Conservation (phyloP, 2,329 filamentous ascomycete species). For the Monilinia polystroma region DNA sequence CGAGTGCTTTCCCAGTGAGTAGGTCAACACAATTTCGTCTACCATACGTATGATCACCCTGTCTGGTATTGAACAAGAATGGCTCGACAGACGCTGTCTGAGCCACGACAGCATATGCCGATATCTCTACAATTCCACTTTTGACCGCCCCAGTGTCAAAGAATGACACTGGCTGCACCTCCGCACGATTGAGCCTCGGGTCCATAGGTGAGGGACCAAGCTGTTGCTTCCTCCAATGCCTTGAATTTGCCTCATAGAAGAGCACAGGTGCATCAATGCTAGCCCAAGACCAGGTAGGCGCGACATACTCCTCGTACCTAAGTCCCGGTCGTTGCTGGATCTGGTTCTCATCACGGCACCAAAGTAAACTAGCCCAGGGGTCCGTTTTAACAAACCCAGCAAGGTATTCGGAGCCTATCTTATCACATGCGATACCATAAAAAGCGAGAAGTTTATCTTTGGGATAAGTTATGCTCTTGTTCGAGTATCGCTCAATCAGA, state of each 20-base stretch:
- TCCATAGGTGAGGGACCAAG: background rate
- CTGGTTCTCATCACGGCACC: background rate
- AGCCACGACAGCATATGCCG: background rate
- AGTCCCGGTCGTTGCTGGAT: background rate
- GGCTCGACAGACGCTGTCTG: background rate
- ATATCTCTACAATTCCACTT: background rate
- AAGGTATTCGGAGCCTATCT: background rate
- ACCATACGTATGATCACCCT: background rate
- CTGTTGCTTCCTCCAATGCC: conserved; percentile 5
- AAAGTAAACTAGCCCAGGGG: background rate
- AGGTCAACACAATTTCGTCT: background rate
- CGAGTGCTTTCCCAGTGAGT: background rate
- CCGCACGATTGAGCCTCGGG: background rate
- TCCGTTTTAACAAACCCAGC: background rate
- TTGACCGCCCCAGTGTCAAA: background rate
- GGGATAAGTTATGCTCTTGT: background rate
- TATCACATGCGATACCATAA: background rate
- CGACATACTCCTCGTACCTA: background rate
- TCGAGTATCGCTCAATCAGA: background rate
- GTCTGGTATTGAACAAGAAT: background rate
- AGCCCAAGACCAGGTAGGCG: background rate
- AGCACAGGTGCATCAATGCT: background rate
- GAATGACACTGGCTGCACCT: background rate
- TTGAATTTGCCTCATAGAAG: background rate
- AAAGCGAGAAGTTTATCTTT: background rate